Evolutionary conservation across 345 rosid species (phyloP).

Genomic region (Rhizophora apiculata): DNA sequence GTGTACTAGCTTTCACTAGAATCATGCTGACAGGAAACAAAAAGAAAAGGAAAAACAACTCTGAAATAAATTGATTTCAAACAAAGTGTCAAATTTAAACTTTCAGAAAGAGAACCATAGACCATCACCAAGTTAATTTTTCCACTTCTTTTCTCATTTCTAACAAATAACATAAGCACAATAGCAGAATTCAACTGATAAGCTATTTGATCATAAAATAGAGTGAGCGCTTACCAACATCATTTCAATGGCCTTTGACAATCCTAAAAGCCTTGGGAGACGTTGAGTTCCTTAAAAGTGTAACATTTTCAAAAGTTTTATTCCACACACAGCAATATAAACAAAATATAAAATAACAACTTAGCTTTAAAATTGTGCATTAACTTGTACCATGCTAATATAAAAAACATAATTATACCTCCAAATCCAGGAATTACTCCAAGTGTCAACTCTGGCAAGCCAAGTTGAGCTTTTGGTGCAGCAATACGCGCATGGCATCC

Average conservation of each 20-base stretch:
- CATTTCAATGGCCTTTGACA: slow-evolving; percentile 80
- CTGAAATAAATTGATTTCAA: too few relatives aligned
- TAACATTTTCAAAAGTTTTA: slow-evolving; percentile 11
- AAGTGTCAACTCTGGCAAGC: slow-evolving; percentile 85
- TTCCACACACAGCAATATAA: slow-evolving; percentile 7
- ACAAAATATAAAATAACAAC: not conserved
- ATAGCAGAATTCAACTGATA: not conserved
- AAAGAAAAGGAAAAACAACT: too few relatives aligned
- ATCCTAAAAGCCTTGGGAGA: slow-evolving; percentile 90
- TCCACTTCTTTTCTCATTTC: not conserved
- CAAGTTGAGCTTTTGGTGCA: slow-evolving; percentile 73
- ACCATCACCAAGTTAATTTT: not conserved
- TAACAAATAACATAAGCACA: not conserved
- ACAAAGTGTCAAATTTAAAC: too few relatives aligned
- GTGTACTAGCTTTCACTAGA: too few relatives aligned
- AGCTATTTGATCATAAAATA: not conserved
- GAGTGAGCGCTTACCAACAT: slow-evolving; percentile 57
- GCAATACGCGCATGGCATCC: slow-evolving; percentile 92
- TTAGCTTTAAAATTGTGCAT: not conserved
- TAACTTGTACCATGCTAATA: not conserved
- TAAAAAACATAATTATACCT: slow-evolving; percentile 43
- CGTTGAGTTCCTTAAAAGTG: slow-evolving; percentile 80
- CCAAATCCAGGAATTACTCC: slow-evolving; percentile 96
- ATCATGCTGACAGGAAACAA: too few relatives aligned
- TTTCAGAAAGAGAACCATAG: not conserved